Evolutionary conservation across 495 filamentous ascomycete genomes (phyloP), one percentile per base, ranked within the genome.

Genomic region (Astrocystis sublimbata): DNA sequence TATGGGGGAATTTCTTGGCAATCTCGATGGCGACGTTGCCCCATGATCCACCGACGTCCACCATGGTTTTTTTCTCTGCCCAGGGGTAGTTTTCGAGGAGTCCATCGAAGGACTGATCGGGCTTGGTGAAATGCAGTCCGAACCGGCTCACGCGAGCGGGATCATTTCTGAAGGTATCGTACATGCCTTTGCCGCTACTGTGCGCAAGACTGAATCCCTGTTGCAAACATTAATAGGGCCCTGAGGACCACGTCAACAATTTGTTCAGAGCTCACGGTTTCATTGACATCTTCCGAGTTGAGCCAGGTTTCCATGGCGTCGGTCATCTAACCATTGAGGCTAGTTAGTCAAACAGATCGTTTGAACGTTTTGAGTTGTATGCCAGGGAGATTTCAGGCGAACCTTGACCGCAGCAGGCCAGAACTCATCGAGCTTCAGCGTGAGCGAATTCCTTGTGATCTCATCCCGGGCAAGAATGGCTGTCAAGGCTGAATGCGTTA

Each of bases 281-380:
- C 51, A 43, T 61, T 66, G 21, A 53, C 69, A 51, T 74, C 71
- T 23, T 68, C 61, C 2, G 65, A 69, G n/a, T 66, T 58, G 1
- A 55, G 62, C 60, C 64, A 72, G 40, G 52, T 68, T 30, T 64
- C 57, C 23, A 69, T 7, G 21, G 71, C 70, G 28, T 72, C 69
- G 23, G 62, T 60, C 54, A 67, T 45, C 60, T 68, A 19, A 3
- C 47, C n/a, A n/a, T n/a, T n/a, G n/a, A n/a, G n/a, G n/a, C n/a
- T n/a, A n/a, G n/a, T n/a, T n/a, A n/a, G n/a, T n/a, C n/a, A n/a
- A 12, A 24, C 10, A 5, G 10, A 6, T 13, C 3, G 10, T 5
- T 28, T 68, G 13, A 62, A 58, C 56, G 45, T 30, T 36, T 38
- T 4, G 23, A 1, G 4, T n/a, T 33, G 1, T 2, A 23, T n/a